Conservation (phyloP, 345 rosid species). For the Angophora floribunda region DNA sequence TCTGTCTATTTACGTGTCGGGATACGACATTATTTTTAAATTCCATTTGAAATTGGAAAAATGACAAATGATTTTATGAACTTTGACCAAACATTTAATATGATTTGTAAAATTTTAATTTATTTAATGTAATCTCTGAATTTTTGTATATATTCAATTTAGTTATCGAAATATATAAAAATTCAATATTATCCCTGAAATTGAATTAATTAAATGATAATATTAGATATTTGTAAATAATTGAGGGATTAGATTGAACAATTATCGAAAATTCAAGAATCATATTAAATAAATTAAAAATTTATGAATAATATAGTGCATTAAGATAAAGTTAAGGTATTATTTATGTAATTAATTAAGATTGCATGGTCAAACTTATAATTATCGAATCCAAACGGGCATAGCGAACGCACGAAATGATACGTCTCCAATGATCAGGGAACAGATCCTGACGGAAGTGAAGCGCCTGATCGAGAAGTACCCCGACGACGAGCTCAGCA, state of each 20-base stretch:
- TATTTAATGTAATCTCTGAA: fast-evolving
- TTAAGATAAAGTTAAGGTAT: too few relatives aligned
- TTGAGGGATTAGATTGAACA: too few relatives aligned
- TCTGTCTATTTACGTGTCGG: background rate
- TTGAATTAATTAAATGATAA: too few relatives aligned
- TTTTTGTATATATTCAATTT: fast-evolving
- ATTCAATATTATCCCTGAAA: fast-evolving
- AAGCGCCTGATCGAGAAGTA: constrained; percentile 34
- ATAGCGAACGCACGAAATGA: background rate
- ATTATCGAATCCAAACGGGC: background rate
- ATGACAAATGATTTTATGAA: too few relatives aligned
- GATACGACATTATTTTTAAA: background rate
- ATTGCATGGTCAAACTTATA: background rate
- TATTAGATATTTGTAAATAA: too few relatives aligned
- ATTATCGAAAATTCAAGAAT: too few relatives aligned
- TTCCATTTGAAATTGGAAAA: background rate
- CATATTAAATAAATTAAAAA: too few relatives aligned
- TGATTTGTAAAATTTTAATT: too few relatives aligned
- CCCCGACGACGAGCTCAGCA: constrained; percentile 44
- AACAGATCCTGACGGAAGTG: constrained; percentile 56
- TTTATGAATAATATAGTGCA: too few relatives aligned
- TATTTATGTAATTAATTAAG: background rate
- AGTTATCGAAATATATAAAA: too few relatives aligned
- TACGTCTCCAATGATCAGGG: background rate
- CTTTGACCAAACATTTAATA: too few relatives aligned